phyloP scores from a whole-genome alignment of 768 basidiomycete species.

The Trametes villosa region DNA sequence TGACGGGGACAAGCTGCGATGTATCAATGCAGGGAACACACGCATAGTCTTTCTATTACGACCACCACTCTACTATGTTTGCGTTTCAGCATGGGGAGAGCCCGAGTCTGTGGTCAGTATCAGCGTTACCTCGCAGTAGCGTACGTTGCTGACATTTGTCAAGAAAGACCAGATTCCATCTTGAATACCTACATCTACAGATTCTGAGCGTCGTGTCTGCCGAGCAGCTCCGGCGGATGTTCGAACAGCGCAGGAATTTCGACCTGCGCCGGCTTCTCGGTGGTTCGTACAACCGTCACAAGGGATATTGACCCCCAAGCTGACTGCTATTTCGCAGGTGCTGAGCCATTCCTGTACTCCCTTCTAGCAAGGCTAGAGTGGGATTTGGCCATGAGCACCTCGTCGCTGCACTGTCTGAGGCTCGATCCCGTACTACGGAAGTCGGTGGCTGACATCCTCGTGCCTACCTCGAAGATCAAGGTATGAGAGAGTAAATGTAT shows the following conservation, averaged over 20 bases:
- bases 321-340: conserved; percentile 50
- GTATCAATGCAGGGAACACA: conserved; percentile 80
- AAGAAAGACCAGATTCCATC: conserved; percentile 89
- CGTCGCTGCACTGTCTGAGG: conserved; percentile 80
- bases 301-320: background rate
- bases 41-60: conserved; percentile 88
- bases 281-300: conserved; percentile 36
- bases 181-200: conserved; percentile 95
- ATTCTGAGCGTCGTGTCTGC: conserved; percentile 90
- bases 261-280: conserved; percentile 79
- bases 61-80: conserved; percentile 89
- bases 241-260: conserved; percentile 89
- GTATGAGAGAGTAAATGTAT: conserved; percentile 39
- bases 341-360: conserved; percentile 79
- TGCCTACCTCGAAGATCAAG: conserved; percentile 82
- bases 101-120: conserved; percentile 85
- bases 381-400: conserved; percentile 82
- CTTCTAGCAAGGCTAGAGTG: conserved; percentile 71
- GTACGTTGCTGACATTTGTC: conserved; percentile 41
- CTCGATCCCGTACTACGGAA: conserved; percentile 72
- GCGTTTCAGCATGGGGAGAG: conserved; percentile 91
- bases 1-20: conserved; percentile 84
- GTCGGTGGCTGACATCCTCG: conserved; percentile 77
- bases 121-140: background rate
- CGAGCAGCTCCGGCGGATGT: conserved; percentile 81